Evolutionary conservation across 2,329 filamentous ascomycete species (phyloP).

Genomic region (Xylaria sp.): DNA sequence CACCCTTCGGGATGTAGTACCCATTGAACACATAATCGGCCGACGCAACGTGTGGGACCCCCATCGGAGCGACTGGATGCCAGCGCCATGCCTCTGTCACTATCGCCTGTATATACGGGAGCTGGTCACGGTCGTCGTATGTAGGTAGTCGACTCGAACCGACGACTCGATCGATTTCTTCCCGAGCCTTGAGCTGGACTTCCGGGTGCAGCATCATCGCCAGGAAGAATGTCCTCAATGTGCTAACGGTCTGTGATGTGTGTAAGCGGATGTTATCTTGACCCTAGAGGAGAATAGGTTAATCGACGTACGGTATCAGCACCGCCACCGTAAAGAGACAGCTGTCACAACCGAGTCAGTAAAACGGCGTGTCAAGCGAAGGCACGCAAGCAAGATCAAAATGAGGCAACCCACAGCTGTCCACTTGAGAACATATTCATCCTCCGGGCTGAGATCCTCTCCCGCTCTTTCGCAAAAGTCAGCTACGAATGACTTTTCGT

Average conservation of each 20-base stretch:
- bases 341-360: not conserved
- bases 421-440: not conserved
- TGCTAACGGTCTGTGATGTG: not conserved
- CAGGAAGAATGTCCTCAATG: slow-evolving; percentile 54
- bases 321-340: slow-evolving; percentile 5
- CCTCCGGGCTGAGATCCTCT: not conserved
- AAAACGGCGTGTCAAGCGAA: not conserved
- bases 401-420: slow-evolving; percentile 4
- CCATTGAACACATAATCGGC: slow-evolving; percentile 33
- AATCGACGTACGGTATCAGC: slow-evolving; percentile 34
- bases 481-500: slow-evolving; percentile 2
- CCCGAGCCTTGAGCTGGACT: slow-evolving; percentile 52
- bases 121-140: not conserved
- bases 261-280: not conserved
- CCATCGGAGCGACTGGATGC: slow-evolving; percentile 14
- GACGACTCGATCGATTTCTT: slow-evolving; percentile 46
- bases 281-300: not conserved
- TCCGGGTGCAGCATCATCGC: slow-evolving; percentile 60
- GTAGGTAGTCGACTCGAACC: slow-evolving; percentile 43
- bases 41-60: slow-evolving; percentile 26
- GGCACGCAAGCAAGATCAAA: not conserved
- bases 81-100: slow-evolving; percentile 1
- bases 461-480: not conserved
- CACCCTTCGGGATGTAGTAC: slow-evolving; percentile 38
- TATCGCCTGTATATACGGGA: slow-evolving; percentile 1